Evolutionary conservation across 208 protist species (phyloP).

Genomic region (Crithidia mellificae): DNA sequence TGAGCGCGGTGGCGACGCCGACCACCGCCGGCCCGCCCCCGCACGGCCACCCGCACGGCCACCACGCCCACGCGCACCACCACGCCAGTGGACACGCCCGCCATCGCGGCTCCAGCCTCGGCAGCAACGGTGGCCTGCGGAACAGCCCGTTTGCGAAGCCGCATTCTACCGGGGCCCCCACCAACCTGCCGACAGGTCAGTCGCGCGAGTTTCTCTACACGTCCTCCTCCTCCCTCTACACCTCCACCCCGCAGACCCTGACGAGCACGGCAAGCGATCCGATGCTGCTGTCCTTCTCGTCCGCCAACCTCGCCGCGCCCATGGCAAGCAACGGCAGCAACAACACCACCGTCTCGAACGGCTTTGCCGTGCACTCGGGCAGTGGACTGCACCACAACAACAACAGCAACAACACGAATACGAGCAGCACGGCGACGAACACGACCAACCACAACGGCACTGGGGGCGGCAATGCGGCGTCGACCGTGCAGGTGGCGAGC

Average conservation of each 20-base stretch:
- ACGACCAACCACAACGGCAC: no score
- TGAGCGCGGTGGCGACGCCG: background rate
- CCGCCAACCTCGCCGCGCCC: slow-evolving; percentile 23
- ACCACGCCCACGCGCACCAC: background rate
- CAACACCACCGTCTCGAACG: slow-evolving; percentile 4
- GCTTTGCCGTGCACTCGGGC: background rate
- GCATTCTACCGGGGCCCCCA: background rate
- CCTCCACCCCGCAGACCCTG: slow-evolving; percentile 6
- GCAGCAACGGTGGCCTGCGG: slow-evolving; percentile 13
- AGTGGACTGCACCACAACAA: no score
- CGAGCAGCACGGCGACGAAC: no score
- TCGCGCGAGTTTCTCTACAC: slow-evolving; percentile 15
- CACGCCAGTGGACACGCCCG: background rate
- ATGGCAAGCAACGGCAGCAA: slow-evolving; percentile 18
- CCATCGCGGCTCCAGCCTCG: slow-evolving; percentile 5
- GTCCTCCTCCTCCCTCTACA: slow-evolving; percentile 8
- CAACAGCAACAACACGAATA: background rate
- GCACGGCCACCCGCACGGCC: background rate
- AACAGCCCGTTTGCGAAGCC: slow-evolving; percentile 4
- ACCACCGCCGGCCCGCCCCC: background rate
- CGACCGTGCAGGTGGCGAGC: background rate
- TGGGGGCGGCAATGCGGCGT: no score
- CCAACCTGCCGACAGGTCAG: slow-evolving; percentile 1
- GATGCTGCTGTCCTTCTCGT: slow-evolving; percentile 14
- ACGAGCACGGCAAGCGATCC: slow-evolving; percentile 17